Conservation (phyloP, 2,329 filamentous ascomycete species). For the Esteya vermicola region DNA sequence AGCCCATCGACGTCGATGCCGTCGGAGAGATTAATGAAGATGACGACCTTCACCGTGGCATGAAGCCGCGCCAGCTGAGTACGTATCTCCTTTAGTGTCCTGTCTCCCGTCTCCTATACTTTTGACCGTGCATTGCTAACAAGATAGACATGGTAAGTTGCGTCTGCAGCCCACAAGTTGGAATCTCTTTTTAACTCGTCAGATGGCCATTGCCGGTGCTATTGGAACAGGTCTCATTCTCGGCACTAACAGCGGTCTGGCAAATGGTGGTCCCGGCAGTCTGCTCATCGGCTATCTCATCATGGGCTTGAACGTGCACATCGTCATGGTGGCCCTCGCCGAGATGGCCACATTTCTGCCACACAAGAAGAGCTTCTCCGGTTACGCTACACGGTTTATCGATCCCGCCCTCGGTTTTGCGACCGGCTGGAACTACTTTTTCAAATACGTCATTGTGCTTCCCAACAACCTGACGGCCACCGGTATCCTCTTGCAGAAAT, state of each 20-base stretch:
- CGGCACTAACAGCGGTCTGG: slow-evolving; percentile 33
- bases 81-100: no score
- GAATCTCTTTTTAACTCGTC: no score
- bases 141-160: no score
- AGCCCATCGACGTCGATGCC: no score
- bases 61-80: slow-evolving; percentile 17
- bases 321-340: slow-evolving; percentile 53
- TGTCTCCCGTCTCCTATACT: no score
- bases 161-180: no score
- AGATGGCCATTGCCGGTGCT: slow-evolving; percentile 23
- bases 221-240: slow-evolving; percentile 30
- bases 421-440: slow-evolving; percentile 32
- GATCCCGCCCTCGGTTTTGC: slow-evolving; percentile 27
- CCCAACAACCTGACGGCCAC: slow-evolving; percentile 24
- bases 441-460: slow-evolving; percentile 25
- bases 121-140: no score
- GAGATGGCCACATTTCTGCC: slow-evolving; percentile 57
- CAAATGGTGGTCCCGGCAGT: slow-evolving; percentile 28
- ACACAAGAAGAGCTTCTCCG: slow-evolving; percentile 46
- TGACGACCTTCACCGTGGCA: slow-evolving; percentile 13
- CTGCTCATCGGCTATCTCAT: slow-evolving; percentile 25
- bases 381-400: slow-evolving; percentile 49
- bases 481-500: slow-evolving; percentile 22
- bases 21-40: no score
- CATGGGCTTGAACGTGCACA: slow-evolving; percentile 34